phyloP scores from a whole-genome alignment of 2,329 filamentous ascomycete genomes.

The Nannizziopsis arthrosporioides region DNA sequence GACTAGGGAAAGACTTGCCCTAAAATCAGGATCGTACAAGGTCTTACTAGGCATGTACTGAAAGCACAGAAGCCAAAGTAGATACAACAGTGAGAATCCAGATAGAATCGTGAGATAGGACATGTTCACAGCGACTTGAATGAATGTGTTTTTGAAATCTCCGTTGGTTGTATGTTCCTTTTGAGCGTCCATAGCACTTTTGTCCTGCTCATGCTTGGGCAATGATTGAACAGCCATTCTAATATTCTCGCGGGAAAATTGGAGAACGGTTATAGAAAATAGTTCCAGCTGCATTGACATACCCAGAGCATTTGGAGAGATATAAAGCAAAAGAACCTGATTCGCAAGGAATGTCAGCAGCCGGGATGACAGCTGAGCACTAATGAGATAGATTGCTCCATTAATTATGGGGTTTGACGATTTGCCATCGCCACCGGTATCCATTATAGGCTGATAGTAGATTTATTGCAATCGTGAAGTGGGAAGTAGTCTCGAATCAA shows the following conservation, averaged over 20 bases:
- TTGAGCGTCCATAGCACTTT: conserved; percentile 11
- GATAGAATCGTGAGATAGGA: conserved; percentile 66
- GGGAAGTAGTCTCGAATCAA: too few species aligned
- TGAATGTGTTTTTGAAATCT: conserved; percentile 23
- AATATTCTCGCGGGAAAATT: conserved; percentile 83
- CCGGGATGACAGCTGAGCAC: conserved; percentile 77
- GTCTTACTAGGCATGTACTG: conserved; percentile 41
- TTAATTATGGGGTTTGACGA: conserved; percentile 36
- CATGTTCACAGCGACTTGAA: conserved; percentile 75
- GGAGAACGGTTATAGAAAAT: conserved; percentile 84
- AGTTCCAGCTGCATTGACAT: conserved; percentile 83
- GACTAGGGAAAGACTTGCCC: conserved; percentile 43
- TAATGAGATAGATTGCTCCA: conserved; percentile 74
- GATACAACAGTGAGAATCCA: conserved; percentile 52
- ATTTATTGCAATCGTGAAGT: too few species aligned
- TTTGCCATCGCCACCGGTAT: background rate
- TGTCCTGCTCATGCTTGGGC: conserved; percentile 24
- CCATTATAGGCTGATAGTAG: too few species aligned
- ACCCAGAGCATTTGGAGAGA: conserved; percentile 75
- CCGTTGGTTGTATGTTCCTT: conserved; percentile 16
- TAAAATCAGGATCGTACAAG: conserved; percentile 51
- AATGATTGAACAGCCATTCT: conserved; percentile 85
- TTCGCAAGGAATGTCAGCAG: conserved; percentile 84
- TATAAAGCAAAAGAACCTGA: conserved; percentile 74
- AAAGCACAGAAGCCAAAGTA: conserved; percentile 58